Conservation (phyloP, 108 stramenopile species). For the Pinguiococcus pyrenoidosus region DNA sequence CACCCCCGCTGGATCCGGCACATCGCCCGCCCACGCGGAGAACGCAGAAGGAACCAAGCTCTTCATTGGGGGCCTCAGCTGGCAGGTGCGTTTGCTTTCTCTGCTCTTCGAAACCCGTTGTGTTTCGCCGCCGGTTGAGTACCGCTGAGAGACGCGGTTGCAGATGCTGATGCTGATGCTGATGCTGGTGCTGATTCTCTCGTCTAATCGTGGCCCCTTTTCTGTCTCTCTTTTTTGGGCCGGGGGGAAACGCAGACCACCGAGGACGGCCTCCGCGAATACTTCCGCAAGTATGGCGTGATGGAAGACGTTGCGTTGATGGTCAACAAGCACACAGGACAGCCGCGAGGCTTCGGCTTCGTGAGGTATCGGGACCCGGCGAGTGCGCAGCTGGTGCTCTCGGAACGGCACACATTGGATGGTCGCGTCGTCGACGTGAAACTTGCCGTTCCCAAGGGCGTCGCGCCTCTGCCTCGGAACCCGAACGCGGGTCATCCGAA, state of each 20-base stretch:
- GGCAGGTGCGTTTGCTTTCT: too few relatives aligned
- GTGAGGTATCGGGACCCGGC: conserved; percentile 25
- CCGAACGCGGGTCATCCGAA: conserved; percentile 22
- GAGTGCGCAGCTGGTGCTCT: conserved; percentile 26
- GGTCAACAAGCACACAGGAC: conserved; percentile 37
- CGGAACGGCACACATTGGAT: conserved; percentile 38
- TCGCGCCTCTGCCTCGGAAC: conserved; percentile 39
- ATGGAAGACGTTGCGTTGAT: conserved; percentile 36
- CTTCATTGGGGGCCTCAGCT: conserved; percentile 36
- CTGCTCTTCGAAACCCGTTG: too few relatives aligned
- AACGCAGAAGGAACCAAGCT: conserved; percentile 19
- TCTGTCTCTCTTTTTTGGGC: too few relatives aligned
- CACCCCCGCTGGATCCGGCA: too few relatives aligned
- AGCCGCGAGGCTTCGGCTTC: conserved; percentile 41
- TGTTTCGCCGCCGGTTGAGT: too few relatives aligned
- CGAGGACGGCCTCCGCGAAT: conserved; percentile 27
- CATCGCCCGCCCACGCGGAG: background rate
- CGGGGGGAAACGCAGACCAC: too few relatives aligned
- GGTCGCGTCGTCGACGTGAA: conserved; percentile 43
- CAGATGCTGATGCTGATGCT: too few relatives aligned
- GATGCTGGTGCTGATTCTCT: too few relatives aligned
- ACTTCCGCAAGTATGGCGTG: conserved; percentile 36
- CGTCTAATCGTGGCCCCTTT: too few relatives aligned
- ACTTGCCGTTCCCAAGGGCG: too few relatives aligned
- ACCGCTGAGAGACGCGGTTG: too few relatives aligned